Percentiles rank a stretch among this genome's conserved stretches.
phyloP scores from a whole-genome alignment of 768 basidiomycete species.

The Dendrothele bispora region DNA sequence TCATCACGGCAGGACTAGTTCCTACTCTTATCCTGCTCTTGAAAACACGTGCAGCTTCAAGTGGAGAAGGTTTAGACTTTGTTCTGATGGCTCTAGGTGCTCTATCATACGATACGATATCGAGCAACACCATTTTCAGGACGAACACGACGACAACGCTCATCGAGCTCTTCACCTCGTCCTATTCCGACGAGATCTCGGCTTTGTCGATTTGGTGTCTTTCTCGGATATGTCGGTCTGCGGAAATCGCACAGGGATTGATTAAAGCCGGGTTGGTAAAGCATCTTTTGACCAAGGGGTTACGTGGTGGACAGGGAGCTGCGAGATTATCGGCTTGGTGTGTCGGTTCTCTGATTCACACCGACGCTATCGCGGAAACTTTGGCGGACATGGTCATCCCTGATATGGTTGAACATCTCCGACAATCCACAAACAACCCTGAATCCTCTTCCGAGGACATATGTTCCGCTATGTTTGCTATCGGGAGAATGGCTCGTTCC shows the following conservation, averaged over 20 bases:
- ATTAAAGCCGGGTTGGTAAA: conserved; percentile 19
- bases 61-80: conserved; percentile 18
- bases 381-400: conserved; percentile 14
- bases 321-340: conserved; percentile 23
- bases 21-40: conserved; percentile 22
- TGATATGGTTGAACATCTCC: conserved; percentile 19
- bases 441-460: conserved; percentile 14
- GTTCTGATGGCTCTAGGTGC: conserved; percentile 21
- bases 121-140: conserved; percentile 25
- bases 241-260: conserved; percentile 23
- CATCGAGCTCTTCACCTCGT: conserved; percentile 20
- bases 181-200: conserved; percentile 19
- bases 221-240: conserved; percentile 18
- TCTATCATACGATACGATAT: conserved; percentile 24
- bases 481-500: conserved; percentile 22
- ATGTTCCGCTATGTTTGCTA: conserved; percentile 18
- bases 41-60: conserved; percentile 24
- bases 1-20: conserved; percentile 24
- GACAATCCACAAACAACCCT: conserved; percentile 10
- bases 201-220: conserved; percentile 24
- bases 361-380: conserved; percentile 22
- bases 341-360: conserved; percentile 18
- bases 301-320: conserved; percentile 12
- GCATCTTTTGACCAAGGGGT: conserved; percentile 13
- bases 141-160: conserved; percentile 21